Evolutionary conservation across 169 alveolate genomes (phyloP), one percentile per base, ranked within the genome.

Genomic region (Plasmodium knowlesi): DNA sequence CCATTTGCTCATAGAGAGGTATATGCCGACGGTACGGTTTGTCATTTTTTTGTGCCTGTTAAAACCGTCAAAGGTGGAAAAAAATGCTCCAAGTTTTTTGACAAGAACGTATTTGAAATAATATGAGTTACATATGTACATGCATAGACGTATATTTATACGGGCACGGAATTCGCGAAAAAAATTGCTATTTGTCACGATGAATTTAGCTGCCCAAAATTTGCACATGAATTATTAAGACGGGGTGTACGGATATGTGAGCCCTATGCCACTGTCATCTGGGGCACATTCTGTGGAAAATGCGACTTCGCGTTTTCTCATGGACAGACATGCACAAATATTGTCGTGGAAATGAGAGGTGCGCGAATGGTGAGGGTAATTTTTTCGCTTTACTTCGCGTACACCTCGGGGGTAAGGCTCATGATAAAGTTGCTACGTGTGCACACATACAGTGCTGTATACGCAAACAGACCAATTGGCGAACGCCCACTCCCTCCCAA

Each of bases 31-130:
- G 0, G 76, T 67, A 10, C 22, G 76, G 6, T 67, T 67, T 67
- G 12, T 28, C 76, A 67, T 67, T 67, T 67, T 67, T 67, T 67
- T 67, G 76, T 67, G 34, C 76, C 76, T 67, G 37, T 67, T 67
- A 25, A 25, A 25, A 67, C 12, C 9, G 37, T 67, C 76, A 67
- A 50, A 50, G 61, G 76, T 19, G 30, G 76, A 67, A 67, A 67
- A 61, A 67, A 22, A 67, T 67, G n/a, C 37, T 67, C 76, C 41
- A 67, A 67, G 76, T n/a, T 67, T 67, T 67, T 25, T 12, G 37
- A 67, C 28, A 25, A 22, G 19, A 67, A 67, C 37, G 37, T 67
- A 67, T 28, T 6, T 67, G 37, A 67, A 2, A 67, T 67, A 19
- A 67, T 25, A 67, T 8, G n/a, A 10, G 76, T 67, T 25, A 67